Conservation (phyloP, 2,329 filamentous ascomycete genomes). For the Cercospora nicotianae region DNA sequence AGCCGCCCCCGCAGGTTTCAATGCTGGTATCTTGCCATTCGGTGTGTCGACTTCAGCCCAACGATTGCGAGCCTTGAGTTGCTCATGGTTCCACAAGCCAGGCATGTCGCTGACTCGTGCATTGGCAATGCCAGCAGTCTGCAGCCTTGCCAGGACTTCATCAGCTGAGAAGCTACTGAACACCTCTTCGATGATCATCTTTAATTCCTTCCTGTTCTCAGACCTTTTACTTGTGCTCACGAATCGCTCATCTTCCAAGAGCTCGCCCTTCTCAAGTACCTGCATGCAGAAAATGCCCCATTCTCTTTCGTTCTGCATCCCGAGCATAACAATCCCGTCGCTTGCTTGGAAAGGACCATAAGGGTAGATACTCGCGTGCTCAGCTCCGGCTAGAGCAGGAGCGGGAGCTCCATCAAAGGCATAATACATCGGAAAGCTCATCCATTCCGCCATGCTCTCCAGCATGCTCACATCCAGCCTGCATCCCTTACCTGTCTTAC, state of each 20-base stretch:
- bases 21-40: slow-evolving; percentile 48
- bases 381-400: slow-evolving; percentile 51
- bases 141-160: slow-evolving; percentile 47
- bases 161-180: slow-evolving; percentile 46
- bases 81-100: slow-evolving; percentile 56
- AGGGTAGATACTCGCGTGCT: slow-evolving; percentile 58
- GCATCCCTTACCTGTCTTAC: slow-evolving; percentile 51
- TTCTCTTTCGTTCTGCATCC: slow-evolving; percentile 60
- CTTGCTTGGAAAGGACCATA: slow-evolving; percentile 57
- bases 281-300: slow-evolving; percentile 53
- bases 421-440: slow-evolving; percentile 68
- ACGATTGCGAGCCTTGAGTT: slow-evolving; percentile 52
- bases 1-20: slow-evolving; percentile 52
- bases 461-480: slow-evolving; percentile 60
- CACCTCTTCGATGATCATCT: slow-evolving; percentile 46
- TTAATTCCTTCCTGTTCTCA: slow-evolving; percentile 51
- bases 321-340: slow-evolving; percentile 54
- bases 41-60: slow-evolving; percentile 55
- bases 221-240: slow-evolving; percentile 49
- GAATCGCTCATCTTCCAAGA: slow-evolving; percentile 52
- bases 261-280: slow-evolving; percentile 47
- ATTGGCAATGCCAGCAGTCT: slow-evolving; percentile 55
- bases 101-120: slow-evolving; percentile 58
- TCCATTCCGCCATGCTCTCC: slow-evolving; percentile 61
- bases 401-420: slow-evolving; percentile 48